Base-by-base conservation (phyloP, 2,329 filamentous ascomycete species). In the Botrytis hyacinthi region DNA sequence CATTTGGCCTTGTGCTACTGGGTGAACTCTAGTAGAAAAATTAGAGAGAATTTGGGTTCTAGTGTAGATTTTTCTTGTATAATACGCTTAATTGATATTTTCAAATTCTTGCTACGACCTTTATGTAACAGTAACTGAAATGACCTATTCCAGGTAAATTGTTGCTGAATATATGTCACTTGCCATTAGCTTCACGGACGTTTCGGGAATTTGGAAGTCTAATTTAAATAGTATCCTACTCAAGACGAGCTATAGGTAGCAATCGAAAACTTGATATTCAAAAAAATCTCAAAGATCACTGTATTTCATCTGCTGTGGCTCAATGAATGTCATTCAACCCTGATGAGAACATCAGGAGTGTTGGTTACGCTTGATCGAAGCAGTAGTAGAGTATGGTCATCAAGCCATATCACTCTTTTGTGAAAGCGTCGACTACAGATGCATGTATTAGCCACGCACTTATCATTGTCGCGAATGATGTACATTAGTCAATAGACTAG, bases 61-160 rank as follows among this genome's bases (percentile, higher is more conserved):
- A 0, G 22, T 4, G 59, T 18, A 10, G 7, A 54, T n/a, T 3
- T 18, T 29, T 29, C 14, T 26, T 40, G 8, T 37, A 18, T 40
- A 9, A 9, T 18, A 12, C 2, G 4, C 37, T 6, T 3, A 9
- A 10, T 4, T 18, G 14, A 12, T n/a, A n/a, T 40, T 0, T 40
- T 9, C 1, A 0, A 3, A 40, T 1, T 62, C 22, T 1, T 14
- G n/a, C 12, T 16, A 3, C 5, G 12, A n/a, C 5, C 12, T 37
- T 16, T 22, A 22, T 35, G 6, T 16, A 20, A 35, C 20, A 22
- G 6, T 16, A 20, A 35, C 20, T 26, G 18, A 37, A 22, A 14
- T n/a, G n/a, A 37, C 10, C 12, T 14, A 2, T 61, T 12, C 18
- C 1, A 37, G 26, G 9, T 7, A 2, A 8, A 14, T 40, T 9